Conservation (phyloP, 2,329 filamentous ascomycete genomes). For the Penicillium aurantiogriseum region DNA sequence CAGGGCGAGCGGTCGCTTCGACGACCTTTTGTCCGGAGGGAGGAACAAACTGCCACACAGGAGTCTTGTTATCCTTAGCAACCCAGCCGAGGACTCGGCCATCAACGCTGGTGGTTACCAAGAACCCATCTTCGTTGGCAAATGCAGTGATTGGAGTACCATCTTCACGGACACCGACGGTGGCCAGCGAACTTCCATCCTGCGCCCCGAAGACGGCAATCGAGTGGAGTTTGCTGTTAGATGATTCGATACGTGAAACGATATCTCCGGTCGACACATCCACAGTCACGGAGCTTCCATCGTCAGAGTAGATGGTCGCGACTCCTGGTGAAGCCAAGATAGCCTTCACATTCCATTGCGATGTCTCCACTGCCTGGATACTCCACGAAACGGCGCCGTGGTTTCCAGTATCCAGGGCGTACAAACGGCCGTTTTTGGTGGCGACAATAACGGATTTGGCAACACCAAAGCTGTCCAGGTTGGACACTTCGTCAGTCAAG, state of each 20-base stretch:
- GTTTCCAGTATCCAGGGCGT: slow-evolving; percentile 74
- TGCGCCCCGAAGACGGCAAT: slow-evolving; percentile 31
- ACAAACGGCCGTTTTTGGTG: slow-evolving; percentile 74
- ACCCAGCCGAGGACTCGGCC: slow-evolving; percentile 47
- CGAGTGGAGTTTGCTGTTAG: slow-evolving; percentile 29
- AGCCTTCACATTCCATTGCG: slow-evolving; percentile 65
- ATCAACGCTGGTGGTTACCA: slow-evolving; percentile 44
- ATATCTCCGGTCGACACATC: slow-evolving; percentile 46
- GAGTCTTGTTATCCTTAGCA: slow-evolving; percentile 39
- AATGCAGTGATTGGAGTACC: slow-evolving; percentile 35
- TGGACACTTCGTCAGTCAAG: slow-evolving; percentile 54
- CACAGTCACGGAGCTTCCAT: slow-evolving; percentile 61
- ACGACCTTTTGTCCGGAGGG: slow-evolving; percentile 66
- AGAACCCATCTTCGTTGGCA: slow-evolving; percentile 32
- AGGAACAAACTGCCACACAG: slow-evolving; percentile 72
- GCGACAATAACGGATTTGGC: slow-evolving; percentile 80
- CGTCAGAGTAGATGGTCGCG: slow-evolving; percentile 59
- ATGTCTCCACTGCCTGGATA: slow-evolving; percentile 60
- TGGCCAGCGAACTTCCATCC: slow-evolving; percentile 20
- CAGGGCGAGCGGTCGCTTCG: slow-evolving; percentile 64
- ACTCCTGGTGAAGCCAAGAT: slow-evolving; percentile 62
- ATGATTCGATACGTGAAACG: slow-evolving; percentile 31
- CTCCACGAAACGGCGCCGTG: slow-evolving; percentile 76
- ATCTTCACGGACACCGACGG: slow-evolving; percentile 35
- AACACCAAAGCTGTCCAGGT: slow-evolving; percentile 70